Conservation (phyloP, 225 moss, liverwort and hornwort genomes). For the Marchantia paleacea region DNA sequence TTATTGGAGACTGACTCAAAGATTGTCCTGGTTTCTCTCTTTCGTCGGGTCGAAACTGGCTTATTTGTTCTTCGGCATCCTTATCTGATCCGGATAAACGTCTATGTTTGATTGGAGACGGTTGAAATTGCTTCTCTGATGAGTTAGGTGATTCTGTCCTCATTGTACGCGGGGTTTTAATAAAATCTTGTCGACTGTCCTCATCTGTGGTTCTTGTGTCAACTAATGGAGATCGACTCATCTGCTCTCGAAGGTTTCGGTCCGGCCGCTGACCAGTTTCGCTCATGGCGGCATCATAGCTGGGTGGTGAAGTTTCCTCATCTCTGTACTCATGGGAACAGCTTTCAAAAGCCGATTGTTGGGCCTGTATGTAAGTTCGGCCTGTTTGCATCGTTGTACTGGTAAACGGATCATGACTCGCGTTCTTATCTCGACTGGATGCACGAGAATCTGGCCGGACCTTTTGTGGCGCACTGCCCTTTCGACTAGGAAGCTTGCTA, state of each 20-base stretch:
- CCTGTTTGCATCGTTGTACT: too few species aligned
- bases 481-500: background rate
- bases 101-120: background rate
- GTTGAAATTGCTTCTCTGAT: background rate
- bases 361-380: background rate
- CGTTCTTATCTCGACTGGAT: background rate
- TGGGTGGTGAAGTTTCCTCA: background rate
- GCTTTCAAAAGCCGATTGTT: background rate
- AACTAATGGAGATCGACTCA: background rate
- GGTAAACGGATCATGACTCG: background rate
- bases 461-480: conserved; percentile 5
- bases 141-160: background rate
- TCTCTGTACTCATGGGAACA: background rate
- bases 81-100: background rate
- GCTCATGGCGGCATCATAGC: background rate
- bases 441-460: background rate
- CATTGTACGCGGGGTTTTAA: background rate
- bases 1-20: conserved; percentile 6
- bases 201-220: background rate
- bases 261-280: background rate
- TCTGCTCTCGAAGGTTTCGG: background rate
- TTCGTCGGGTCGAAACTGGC: background rate
- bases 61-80: background rate
- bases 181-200: background rate
- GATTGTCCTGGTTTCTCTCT: background rate